A percentile compares a stretch with the other conserved stretches of the same genome.
phyloP scores from a whole-genome alignment of 2,329 filamentous ascomycete genomes.

The Plenodomus tracheiphilus region DNA sequence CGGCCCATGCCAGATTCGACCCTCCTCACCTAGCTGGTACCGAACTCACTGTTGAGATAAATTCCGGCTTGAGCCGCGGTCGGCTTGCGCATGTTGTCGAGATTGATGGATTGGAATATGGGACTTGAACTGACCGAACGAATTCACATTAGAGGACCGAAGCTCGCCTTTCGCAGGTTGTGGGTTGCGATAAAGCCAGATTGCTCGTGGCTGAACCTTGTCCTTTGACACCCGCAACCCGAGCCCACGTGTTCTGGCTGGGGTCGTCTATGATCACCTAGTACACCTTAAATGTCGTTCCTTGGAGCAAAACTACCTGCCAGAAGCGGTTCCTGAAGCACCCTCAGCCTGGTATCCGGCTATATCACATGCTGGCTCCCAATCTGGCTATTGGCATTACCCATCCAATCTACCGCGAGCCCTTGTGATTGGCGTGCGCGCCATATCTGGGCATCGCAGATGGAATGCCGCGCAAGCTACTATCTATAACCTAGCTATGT shows the following conservation, averaged over 20 bases:
- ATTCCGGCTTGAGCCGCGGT: no score
- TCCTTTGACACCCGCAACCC: no score
- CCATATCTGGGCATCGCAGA: not conserved
- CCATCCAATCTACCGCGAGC: constrained; percentile 4
- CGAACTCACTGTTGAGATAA: no score
- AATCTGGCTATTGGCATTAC: constrained; percentile 4
- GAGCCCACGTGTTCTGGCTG: not conserved
- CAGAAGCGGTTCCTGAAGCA: not conserved
- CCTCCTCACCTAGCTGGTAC: no score
- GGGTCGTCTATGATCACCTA: not conserved
- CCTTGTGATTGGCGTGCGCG: constrained; percentile 2
- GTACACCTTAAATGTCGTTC: not conserved
- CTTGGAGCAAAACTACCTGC: not conserved
- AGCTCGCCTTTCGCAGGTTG: no score
- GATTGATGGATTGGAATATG: not conserved
- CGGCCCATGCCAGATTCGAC: no score
- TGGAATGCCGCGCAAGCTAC: constrained; percentile 1
- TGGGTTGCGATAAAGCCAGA: no score
- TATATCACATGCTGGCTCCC: constrained; percentile 4
- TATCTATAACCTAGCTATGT: not conserved
- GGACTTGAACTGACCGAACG: not conserved
- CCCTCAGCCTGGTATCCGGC: constrained; percentile 1
- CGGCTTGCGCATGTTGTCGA: not conserved
- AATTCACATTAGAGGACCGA: no score
- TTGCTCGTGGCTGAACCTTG: no score